Conservation (phyloP, 1,284 basidiomycete species). For the Schizophyllum amplum region DNA sequence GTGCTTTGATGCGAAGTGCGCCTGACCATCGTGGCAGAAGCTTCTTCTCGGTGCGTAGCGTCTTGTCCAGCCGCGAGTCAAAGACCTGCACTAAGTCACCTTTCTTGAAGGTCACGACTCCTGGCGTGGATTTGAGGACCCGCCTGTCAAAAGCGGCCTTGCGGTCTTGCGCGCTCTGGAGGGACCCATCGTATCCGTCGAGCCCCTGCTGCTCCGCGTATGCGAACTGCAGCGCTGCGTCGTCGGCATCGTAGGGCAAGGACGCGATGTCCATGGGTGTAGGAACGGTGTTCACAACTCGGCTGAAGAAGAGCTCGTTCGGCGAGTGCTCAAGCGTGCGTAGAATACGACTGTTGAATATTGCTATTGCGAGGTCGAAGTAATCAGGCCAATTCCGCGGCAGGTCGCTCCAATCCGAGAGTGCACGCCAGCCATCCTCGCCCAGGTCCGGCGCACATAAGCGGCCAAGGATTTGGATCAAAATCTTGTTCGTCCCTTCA, state of each 20-base stretch:
- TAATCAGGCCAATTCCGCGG: conserved; percentile 24
- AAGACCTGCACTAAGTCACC: conserved; percentile 25
- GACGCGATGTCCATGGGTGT: not conserved
- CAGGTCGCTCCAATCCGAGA: conserved; percentile 11
- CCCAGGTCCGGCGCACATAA: conserved; percentile 24
- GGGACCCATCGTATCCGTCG: conserved; percentile 18
- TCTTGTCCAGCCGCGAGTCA: conserved; percentile 20
- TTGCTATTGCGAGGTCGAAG: conserved; percentile 20
- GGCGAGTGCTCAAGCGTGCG: conserved; percentile 11
- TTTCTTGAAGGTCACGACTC: conserved; percentile 17
- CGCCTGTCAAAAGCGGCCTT: conserved; percentile 20
- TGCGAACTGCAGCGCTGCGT: conserved; percentile 15
- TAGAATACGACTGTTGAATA: conserved; percentile 19
- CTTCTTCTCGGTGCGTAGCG: conserved; percentile 19
- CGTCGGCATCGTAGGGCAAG: not conserved
- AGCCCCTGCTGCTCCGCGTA: conserved; percentile 22
- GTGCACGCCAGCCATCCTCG: conserved; percentile 18
- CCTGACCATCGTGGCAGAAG: conserved; percentile 10
- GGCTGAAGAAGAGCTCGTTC: conserved; percentile 10
- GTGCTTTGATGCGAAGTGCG: not conserved
- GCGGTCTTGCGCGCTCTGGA: conserved; percentile 15
- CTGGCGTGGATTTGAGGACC: conserved; percentile 8
- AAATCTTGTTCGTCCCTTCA: conserved; percentile 10
- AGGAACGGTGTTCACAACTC: conserved; percentile 14
- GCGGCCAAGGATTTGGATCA: conserved; percentile 21